Base-by-base conservation (phyloP, 2,329 filamentous ascomycete genomes). In the Hypocrella siamensis region DNA sequence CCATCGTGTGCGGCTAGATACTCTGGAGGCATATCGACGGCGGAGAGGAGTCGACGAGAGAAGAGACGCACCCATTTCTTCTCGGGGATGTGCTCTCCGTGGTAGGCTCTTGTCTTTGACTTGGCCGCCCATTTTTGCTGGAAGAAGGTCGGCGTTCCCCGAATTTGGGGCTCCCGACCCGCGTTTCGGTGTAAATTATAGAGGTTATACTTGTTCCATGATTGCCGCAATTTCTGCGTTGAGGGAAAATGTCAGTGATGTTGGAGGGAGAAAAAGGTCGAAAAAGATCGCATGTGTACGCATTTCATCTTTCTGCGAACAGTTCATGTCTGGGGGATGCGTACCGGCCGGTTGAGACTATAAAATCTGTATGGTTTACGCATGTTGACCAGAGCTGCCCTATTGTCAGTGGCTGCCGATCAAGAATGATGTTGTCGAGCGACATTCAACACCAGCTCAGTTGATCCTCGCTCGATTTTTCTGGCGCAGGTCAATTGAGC, bases 111-210 rank as follows among this genome's bases (percentile, higher is more conserved):
- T 26, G 83, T 73, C 41, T 76, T 55, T 16, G 85, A 75, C 59
- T 98, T 98, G 47, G 88, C 82, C 2, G 60, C 57, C 88, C 88
- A 98, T 78, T 98, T 98, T 60, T 96, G 88, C 66, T 96, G 88
- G 69, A 93, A 98, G 61, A 90, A 92, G 28, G 86, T 94, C 39
- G 60, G 57, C 31, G 43, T 44, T 12, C 51, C 46, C 15, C 42
- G 48, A 19, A 49, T 45, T 17, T 42, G 40, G 5, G 46, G 38
- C 44, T 48, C 53, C 30, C 42, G 42, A 12, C 52, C 54, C 19
- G 44, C 45, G 15, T 45, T 43, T 26, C 53, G 52, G 31, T 64
- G 60, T 42, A 98, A 61, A 60, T 94, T 94, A 72, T 82, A 98
- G 40, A 98, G 68, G 52, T 93, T 93, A 67, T 84, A 85, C 63